Percentiles rank a stretch among this genome's conserved stretches.
Conservation (phyloP, 139 green algal species). For the Picochlorum sp. region DNA sequence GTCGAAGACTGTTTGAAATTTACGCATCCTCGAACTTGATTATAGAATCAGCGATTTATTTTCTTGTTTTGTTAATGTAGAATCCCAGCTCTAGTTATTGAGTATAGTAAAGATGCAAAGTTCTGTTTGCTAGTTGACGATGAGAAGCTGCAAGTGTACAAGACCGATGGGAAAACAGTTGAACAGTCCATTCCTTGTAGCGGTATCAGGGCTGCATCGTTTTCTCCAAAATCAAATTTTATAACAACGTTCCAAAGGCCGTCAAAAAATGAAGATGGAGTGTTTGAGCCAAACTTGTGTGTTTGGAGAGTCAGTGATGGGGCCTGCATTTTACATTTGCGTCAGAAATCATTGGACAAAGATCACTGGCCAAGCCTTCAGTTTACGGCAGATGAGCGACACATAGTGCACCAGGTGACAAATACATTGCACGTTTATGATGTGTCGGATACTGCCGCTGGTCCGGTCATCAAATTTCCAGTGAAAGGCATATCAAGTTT, state of each 20-base stretch:
- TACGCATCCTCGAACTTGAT: not conserved
- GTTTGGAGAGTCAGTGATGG: conserved; percentile 45
- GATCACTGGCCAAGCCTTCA: conserved; percentile 74
- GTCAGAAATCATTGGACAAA: conserved; percentile 44
- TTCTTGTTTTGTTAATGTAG: conserved; percentile 6
- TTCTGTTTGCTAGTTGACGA: conserved; percentile 11
- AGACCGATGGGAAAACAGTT: not conserved
- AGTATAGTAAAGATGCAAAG: conserved; percentile 20
- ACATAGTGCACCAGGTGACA: conserved; percentile 52
- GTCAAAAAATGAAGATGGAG: conserved; percentile 28
- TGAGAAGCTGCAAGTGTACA: conserved; percentile 16
- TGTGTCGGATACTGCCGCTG: conserved; percentile 25
- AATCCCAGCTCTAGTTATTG: conserved; percentile 4
- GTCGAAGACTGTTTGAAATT: too few species aligned
- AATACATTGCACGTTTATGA: conserved; percentile 83
- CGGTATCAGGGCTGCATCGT: conserved; percentile 22
- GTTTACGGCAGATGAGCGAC: conserved; percentile 55
- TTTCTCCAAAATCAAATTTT: conserved; percentile 32
- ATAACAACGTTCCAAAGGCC: conserved; percentile 52
- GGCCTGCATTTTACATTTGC: conserved; percentile 27
- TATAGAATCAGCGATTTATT: not conserved
- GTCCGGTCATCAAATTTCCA: conserved; percentile 32
- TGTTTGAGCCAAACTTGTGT: conserved; percentile 13
- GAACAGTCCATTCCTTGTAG: conserved; percentile 12
- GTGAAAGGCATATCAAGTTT: conserved; percentile 54